Evolutionary conservation across 73 alveolate genomes (phyloP).

Genomic region (Tetrahymena elliotti): DNA sequence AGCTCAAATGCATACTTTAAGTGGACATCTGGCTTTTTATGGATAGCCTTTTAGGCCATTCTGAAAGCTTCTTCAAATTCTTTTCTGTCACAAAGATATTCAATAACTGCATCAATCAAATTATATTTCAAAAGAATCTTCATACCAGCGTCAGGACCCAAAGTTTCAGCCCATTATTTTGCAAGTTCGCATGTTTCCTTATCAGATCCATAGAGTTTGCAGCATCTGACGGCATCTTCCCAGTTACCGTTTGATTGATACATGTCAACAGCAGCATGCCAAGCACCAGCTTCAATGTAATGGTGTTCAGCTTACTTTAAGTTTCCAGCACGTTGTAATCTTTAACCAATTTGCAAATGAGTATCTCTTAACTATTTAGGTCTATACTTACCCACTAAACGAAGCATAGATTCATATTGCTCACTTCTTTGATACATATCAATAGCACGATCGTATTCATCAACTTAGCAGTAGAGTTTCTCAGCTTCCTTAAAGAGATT

Average conservation of each 20-base stretch:
- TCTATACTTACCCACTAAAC: constrained; percentile 96
- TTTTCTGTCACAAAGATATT: constrained; percentile 87
- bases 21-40: constrained; percentile 95
- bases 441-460: constrained; percentile 98
- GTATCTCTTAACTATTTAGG: constrained; percentile 89
- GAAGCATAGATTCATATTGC: constrained; percentile 97
- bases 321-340: constrained; percentile 92
- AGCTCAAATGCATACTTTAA: constrained; percentile 91
- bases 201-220: constrained; percentile 92
- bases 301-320: constrained; percentile 97
- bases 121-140: constrained; percentile 86
- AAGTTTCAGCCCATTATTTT: constrained; percentile 91
- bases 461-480: constrained; percentile 92
- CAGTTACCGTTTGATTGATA: constrained; percentile 90
- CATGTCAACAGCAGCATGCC: constrained; percentile 96
- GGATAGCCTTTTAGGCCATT: constrained; percentile 91
- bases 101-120: constrained; percentile 97
- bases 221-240: constrained; percentile 98
- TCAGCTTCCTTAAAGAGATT: constrained; percentile 97
- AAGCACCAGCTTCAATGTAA: constrained; percentile 93
- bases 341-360: constrained; percentile 91
- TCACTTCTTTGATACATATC: constrained; percentile 87
- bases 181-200: constrained; percentile 96
- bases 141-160: constrained; percentile 93
- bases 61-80: constrained; percentile 95